Evolutionary conservation across 495 filamentous ascomycete genomes (phyloP).

Genomic region (Hypomontagnella submonticulosa): DNA sequence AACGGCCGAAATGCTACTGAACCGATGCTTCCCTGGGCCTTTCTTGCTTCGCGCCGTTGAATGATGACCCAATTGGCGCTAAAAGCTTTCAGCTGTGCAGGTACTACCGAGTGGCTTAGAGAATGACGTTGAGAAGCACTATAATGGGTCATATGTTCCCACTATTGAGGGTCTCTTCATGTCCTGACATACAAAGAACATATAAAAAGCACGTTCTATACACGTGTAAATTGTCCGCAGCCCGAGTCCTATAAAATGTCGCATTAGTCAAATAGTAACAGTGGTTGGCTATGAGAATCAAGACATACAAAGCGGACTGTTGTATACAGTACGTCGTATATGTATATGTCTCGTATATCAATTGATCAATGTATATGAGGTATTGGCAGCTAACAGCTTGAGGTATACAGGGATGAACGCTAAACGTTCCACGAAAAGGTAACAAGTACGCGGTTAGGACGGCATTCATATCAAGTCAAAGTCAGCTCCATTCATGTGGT

Average conservation of each 20-base stretch:
- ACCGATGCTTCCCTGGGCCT: conserved; percentile 4
- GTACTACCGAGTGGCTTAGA: conserved; percentile 27
- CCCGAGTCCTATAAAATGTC: too few relatives aligned
- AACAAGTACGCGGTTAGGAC: conserved; percentile 28
- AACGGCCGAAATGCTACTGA: conserved; percentile 8
- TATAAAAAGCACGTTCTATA: not conserved
- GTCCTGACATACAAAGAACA: not conserved
- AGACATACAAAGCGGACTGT: too few relatives aligned
- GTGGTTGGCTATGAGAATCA: too few relatives aligned
- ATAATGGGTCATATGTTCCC: conserved; percentile 13
- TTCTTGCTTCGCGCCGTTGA: conserved; percentile 12
- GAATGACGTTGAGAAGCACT: conserved; percentile 28
- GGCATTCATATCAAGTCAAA: conserved; percentile 19
- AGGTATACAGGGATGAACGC: conserved; percentile 31
- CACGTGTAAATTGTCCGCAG: too few relatives aligned
- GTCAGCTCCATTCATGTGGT: not conserved
- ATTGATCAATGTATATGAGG: too few relatives aligned
- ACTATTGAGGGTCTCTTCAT: conserved; percentile 1
- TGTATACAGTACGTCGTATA: too few relatives aligned
- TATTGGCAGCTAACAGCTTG: conserved; percentile 10
- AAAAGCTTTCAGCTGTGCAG: conserved; percentile 6
- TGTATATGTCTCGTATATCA: too few relatives aligned
- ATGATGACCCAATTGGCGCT: conserved; percentile 25
- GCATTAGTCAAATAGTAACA: too few relatives aligned
- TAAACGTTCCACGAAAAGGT: conserved; percentile 5